Evolutionary conservation across 208 protist genomes (phyloP).

Genomic region (Crithidia expoeki): DNA sequence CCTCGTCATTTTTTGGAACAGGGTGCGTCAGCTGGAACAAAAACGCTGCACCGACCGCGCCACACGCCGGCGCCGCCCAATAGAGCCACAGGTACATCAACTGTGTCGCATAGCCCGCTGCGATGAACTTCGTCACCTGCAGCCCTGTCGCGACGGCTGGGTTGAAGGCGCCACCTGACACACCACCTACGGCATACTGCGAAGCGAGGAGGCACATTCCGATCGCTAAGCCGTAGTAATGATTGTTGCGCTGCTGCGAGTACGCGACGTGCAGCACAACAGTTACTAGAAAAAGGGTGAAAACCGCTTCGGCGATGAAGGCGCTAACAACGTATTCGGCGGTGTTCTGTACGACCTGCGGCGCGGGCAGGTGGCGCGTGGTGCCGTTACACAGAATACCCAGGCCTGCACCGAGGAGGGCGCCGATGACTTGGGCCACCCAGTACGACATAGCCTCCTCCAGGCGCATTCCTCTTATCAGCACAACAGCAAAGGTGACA

Average conservation of each 20-base stretch:
- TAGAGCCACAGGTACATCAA: conserved; percentile 87
- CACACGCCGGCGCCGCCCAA: conserved; percentile 73
- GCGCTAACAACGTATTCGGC: conserved; percentile 69
- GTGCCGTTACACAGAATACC: conserved; percentile 68
- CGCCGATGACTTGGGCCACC: conserved; percentile 82
- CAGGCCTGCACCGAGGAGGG: conserved; percentile 55
- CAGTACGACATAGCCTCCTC: conserved; percentile 83
- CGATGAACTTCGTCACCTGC: conserved; percentile 78
- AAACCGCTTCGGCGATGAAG: conserved; percentile 70
- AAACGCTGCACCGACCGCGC: conserved; percentile 63
- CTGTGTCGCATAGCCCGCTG: conserved; percentile 67
- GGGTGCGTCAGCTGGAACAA: conserved; percentile 83
- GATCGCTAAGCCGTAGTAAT: conserved; percentile 84
- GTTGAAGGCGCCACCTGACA: conserved; percentile 85
- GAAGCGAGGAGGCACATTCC: conserved; percentile 71
- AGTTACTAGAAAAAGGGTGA: conserved; percentile 73
- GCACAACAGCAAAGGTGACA: conserved; percentile 69
- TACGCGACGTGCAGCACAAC: conserved; percentile 81
- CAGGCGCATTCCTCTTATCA: conserved; percentile 69
- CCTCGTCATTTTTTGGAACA: conserved; percentile 53
- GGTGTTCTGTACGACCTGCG: conserved; percentile 70
- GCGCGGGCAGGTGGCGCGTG: conserved; percentile 69
- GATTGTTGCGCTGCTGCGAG: conserved; percentile 74
- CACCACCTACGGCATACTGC: conserved; percentile 78
- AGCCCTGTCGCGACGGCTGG: conserved; percentile 75